phyloP scores from a whole-genome alignment of 768 basidiomycete species.

The Suillus subluteus region DNA sequence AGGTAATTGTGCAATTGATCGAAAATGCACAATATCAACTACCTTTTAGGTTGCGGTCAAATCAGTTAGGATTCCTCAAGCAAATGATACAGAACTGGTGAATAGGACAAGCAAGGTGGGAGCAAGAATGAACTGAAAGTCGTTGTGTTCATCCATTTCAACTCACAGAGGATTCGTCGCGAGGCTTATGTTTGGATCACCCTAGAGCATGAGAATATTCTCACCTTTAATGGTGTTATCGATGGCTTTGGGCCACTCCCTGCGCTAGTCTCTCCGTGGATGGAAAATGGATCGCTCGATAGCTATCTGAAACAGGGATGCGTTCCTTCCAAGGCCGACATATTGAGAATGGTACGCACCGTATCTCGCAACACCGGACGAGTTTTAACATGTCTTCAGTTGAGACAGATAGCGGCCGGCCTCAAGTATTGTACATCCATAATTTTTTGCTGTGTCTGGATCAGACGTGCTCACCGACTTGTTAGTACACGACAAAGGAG shows the following conservation, averaged over 20 bases:
- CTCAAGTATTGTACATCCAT: slow-evolving; percentile 12
- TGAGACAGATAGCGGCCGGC: slow-evolving; percentile 8
- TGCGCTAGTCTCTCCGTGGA: slow-evolving; percentile 31
- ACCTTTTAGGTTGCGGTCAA: slow-evolving; percentile 14
- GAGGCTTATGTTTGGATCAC: slow-evolving; percentile 12
- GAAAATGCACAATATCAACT: neutral
- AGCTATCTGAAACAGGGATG: slow-evolving; percentile 27
- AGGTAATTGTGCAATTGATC: neutral
- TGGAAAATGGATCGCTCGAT: slow-evolving; percentile 33
- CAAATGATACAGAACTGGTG: neutral
- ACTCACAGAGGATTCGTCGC: slow-evolving; percentile 11
- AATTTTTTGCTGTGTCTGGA: too few relatives aligned
- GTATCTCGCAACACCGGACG: neutral
- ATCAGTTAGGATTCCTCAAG: slow-evolving; percentile 4
- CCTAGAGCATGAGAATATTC: slow-evolving; percentile 20
- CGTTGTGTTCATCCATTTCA: neutral
- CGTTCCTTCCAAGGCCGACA: slow-evolving; percentile 6
- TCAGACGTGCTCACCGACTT: neutral
- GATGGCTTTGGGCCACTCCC: slow-evolving; percentile 24
- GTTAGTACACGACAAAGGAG: slow-evolving; percentile 11
- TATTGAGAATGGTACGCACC: slow-evolving; percentile 21
- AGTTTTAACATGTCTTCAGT: neutral
- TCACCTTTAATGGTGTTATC: slow-evolving; percentile 22
- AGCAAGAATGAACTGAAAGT: neutral
- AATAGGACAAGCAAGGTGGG: slow-evolving; percentile 7